phyloP scores from a whole-genome alignment of 2,329 filamentous ascomycete genomes.

The Polytolypa hystricis region DNA sequence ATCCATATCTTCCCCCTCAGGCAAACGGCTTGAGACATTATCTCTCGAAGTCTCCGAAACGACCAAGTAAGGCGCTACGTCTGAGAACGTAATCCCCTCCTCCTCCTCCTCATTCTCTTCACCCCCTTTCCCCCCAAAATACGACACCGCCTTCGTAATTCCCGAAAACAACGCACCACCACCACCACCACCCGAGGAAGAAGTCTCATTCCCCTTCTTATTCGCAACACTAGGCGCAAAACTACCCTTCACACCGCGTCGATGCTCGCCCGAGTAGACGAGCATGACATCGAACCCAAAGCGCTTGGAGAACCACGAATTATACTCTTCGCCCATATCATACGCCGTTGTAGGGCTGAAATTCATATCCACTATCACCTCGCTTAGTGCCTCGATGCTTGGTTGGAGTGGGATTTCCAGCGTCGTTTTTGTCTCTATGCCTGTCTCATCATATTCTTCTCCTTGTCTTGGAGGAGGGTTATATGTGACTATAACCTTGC shows the following conservation, averaged over 20 bases:
- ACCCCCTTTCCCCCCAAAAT: neutral
- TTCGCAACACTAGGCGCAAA: conserved; percentile 35
- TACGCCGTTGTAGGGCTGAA: conserved; percentile 48
- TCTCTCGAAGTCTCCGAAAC: conserved; percentile 58
- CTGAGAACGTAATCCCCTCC: conserved; percentile 56
- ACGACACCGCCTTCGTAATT: conserved; percentile 8
- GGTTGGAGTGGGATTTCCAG: conserved; percentile 51
- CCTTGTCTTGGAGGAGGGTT: conserved; percentile 15
- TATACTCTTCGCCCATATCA: conserved; percentile 50
- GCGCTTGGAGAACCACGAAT: conserved; percentile 56
- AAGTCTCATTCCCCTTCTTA: conserved; percentile 10
- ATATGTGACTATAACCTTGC: conserved; percentile 34
- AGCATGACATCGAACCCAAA: conserved; percentile 53
- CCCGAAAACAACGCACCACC: conserved; percentile 14
- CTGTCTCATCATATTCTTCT: no score
- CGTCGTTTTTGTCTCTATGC: conserved; percentile 22
- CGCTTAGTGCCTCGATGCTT: conserved; percentile 33
- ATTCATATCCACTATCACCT: conserved; percentile 48
- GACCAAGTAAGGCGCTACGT: conserved; percentile 65
- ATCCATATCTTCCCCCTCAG: conserved; percentile 42
- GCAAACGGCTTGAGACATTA: conserved; percentile 50
- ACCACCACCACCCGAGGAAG: conserved; percentile 1
- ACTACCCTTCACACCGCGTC: conserved; percentile 52
- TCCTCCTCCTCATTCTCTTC: conserved; percentile 19
- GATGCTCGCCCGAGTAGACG: conserved; percentile 53